Base-by-base conservation (phyloP, 768 basidiomycete species). In the Coprinellus micaceus region DNA sequence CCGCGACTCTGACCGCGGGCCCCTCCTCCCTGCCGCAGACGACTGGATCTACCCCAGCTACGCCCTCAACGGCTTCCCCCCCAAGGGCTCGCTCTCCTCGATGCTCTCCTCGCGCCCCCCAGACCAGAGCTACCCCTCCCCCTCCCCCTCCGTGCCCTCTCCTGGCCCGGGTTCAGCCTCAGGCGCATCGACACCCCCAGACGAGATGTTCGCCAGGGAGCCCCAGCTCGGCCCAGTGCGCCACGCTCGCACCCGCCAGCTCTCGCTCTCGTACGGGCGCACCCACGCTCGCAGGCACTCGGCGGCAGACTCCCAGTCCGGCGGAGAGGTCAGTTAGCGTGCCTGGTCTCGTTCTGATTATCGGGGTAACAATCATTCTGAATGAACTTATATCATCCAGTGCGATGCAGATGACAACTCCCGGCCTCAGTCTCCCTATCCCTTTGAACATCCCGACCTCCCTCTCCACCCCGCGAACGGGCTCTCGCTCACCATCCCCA, bases 121-220 rank as follows among this genome's bases (percentile, higher is more conserved):
- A 26, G 57, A 58, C 39, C 52, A 58, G 46, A 58, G 28, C 58
- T 79, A 69, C 61, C 74, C 71, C 25, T 76, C 70, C 36, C 75
- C 73, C 56, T 72, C 69, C 39, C 74, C 62, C 3, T 74, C 65
- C 57, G 75, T 70, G 65, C 68, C 67, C 58, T 76, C 75, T 51
- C 72, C 22, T 71, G 71, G 56, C 52, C 64, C 19, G 61, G 67
- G 3, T 60, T 49, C 55, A 25, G 30, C 50, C 12, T 25, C 55
- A 2, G 26, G 24, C 40, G 13, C 39, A 17, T 21, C 53, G 9
- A 33, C 24, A 15, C 45, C 29, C 25, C 29, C 33, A 33, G 41
- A n/a, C 24, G 41, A 33, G 58, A 51, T 30, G 13, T 28, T 19
- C 24, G 13, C 48, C 21, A 36, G 56, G 4, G 56, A 51, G 15